Conservation (phyloP, 2,329 filamentous ascomycete genomes). For the Ophiostoma triangulosporum region DNA sequence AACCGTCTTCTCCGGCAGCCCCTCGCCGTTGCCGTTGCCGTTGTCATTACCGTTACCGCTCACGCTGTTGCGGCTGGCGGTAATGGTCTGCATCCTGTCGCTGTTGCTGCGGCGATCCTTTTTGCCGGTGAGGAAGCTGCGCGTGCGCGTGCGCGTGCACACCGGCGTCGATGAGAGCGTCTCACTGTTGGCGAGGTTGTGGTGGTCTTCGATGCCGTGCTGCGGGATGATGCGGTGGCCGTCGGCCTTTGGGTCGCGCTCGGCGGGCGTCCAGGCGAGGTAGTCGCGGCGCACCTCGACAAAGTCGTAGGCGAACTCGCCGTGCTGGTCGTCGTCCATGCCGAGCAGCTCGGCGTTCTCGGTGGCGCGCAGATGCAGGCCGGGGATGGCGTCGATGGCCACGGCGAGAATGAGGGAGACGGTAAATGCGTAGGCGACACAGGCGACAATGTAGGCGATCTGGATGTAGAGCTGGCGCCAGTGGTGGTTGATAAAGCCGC, state of each 20-base stretch:
- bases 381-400: conserved; percentile 60
- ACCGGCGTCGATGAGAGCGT: neutral
- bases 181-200: conserved; percentile 31
- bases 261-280: conserved; percentile 72
- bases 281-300: conserved; percentile 82
- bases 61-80: neutral
- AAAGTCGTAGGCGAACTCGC: conserved; percentile 83
- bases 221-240: conserved; percentile 49
- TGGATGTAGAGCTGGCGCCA: conserved; percentile 67
- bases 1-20: neutral
- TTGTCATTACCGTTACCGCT: neutral
- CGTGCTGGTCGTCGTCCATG: conserved; percentile 83
- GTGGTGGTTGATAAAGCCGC: conserved; percentile 65
- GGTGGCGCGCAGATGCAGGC: conserved; percentile 64
- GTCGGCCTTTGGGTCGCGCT: conserved; percentile 46
- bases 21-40: neutral
- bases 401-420: conserved; percentile 63
- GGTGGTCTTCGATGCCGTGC: conserved; percentile 60
- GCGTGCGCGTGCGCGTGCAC: neutral
- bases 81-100: neutral
- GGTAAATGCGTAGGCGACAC: conserved; percentile 55
- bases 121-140: neutral
- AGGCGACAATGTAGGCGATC: conserved; percentile 59
- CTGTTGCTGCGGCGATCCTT: conserved; percentile 3
- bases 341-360: conserved; percentile 75